Evolutionary conservation across 140 eudicot genomes (phyloP), one percentile per base, ranked within the genome.

Genomic region (Erigeron philadelphicus): DNA sequence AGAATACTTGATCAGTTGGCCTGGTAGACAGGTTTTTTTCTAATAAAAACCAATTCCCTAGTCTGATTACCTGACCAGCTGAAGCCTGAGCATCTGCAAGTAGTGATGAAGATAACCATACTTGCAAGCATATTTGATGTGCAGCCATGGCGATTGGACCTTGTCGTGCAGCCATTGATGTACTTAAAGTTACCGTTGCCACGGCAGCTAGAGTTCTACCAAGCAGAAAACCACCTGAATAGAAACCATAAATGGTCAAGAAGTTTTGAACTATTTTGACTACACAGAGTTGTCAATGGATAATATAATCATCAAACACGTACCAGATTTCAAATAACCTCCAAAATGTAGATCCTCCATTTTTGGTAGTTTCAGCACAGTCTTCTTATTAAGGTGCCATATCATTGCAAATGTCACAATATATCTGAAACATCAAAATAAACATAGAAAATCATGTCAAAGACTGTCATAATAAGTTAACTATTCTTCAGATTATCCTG

Each of bases 81-180:
- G 95, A 83, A 66, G 98, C 96, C 75, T 84, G 86, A 17, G 95
- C 98, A 60, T 93, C 98, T 16, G 95, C 95, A 67, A 93, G 88
- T 55, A 93, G 98, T 52, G 98, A 89, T 5, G 85, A 81, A 54
- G 96, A 87, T 59, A 93, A 80, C 98, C 96, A 93, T 23, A 93
- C 95, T 78, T 93, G 98, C 79, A 93, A 81, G 80, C 96, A 89
- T 70, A 93, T 84, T 63, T 93, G 98, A 81, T 89, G 96, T 16
- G 94, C 98, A 70, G 98, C 98, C 98, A 93, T 93, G 57, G 90
- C 81, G 3, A 81, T 46, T n/a, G 98, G 83, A 52, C 98, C 98
- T 67, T 77, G 86, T 23, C 98, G 86, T 42, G 98, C 98, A 66
- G 98, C 98, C 98, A 93, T 82, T 75, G 98, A 88, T 21, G 98